Evolutionary conservation across 495 filamentous ascomycete genomes (phyloP).

Genomic region (Melanomma pulvis-pyrius): DNA sequence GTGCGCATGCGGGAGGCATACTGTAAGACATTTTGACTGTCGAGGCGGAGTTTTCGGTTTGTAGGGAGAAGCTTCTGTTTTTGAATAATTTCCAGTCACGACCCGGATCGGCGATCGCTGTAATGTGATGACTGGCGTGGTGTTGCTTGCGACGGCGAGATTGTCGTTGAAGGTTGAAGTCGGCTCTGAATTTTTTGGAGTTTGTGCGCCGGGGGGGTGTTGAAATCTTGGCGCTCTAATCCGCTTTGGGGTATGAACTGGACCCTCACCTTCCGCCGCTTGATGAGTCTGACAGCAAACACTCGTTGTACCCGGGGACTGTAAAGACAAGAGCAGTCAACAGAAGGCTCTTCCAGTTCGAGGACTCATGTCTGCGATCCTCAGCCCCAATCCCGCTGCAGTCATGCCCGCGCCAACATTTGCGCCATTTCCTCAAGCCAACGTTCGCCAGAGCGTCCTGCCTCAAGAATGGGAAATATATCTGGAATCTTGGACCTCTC

Average conservation of each 20-base stretch:
- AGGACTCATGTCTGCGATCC: neutral
- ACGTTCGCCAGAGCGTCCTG: slow-evolving; percentile 64
- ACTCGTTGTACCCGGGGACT: neutral
- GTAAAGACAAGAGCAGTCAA: neutral
- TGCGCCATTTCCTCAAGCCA: slow-evolving; percentile 72
- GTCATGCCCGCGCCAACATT: slow-evolving; percentile 63
- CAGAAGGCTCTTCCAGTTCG: neutral
- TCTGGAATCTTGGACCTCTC: slow-evolving; percentile 73
- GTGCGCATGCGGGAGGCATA: neutral
- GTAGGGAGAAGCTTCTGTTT: slow-evolving; percentile 4
- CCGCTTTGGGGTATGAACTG: slow-evolving; percentile 43
- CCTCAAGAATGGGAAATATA: slow-evolving; percentile 77
- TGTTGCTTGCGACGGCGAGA: slow-evolving; percentile 39
- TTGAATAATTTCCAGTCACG: slow-evolving; percentile 56
- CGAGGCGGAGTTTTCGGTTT: slow-evolving; percentile 7
- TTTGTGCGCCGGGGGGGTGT: slow-evolving; percentile 28
- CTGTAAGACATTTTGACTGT: slow-evolving; percentile 40
- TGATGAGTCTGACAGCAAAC: neutral
- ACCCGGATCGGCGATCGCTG: slow-evolving; percentile 56
- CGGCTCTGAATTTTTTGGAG: slow-evolving; percentile 20
- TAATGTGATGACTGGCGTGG: slow-evolving; percentile 49
- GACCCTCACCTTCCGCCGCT: neutral
- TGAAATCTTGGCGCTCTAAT: slow-evolving; percentile 44
- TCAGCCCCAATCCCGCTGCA: neutral
- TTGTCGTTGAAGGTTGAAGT: slow-evolving; percentile 37